phyloP scores from a whole-genome alignment of 2,329 filamentous ascomycete species.

The Botryotinia globosa region DNA sequence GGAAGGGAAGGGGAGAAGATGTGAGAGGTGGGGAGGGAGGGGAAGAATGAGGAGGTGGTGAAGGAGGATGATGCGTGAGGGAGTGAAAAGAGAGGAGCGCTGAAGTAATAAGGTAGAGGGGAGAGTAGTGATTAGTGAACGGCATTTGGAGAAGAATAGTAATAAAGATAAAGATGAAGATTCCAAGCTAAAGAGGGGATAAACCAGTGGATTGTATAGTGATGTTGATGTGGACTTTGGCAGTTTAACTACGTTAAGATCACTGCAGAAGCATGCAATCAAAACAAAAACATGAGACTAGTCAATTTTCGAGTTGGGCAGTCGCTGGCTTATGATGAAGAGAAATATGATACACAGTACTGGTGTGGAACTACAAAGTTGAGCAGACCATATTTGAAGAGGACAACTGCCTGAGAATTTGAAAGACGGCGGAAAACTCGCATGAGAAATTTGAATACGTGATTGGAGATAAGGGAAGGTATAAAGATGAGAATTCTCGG shows the following conservation, averaged over 20 bases:
- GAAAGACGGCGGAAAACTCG: not conserved
- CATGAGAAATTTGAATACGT: not conserved
- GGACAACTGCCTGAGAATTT: not conserved
- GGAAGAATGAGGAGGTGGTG: too few relatives aligned
- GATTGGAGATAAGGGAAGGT: not conserved
- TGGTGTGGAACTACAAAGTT: not conserved
- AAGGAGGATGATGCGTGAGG: not conserved
- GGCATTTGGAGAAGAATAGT: not conserved
- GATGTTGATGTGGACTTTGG: not conserved
- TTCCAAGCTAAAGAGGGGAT: not conserved
- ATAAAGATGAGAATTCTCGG: not conserved
- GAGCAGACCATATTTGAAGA: not conserved
- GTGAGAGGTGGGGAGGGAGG: too few relatives aligned
- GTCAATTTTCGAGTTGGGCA: not conserved
- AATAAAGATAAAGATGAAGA: too few relatives aligned
- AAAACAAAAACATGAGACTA: not conserved
- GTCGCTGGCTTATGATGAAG: not conserved
- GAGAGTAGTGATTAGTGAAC: not conserved
- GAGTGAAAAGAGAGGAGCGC: not conserved
- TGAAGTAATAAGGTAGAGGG: not conserved
- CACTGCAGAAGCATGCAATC: rapidly evolving
- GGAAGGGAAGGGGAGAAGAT: not conserved
- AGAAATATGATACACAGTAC: not conserved
- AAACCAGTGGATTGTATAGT: not conserved
- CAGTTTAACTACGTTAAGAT: rapidly evolving